Evolutionary conservation across 2,329 filamentous ascomycete genomes (phyloP), one percentile per base, ranked within the genome.

Genomic region (Teratosphaeria zuluensis): DNA sequence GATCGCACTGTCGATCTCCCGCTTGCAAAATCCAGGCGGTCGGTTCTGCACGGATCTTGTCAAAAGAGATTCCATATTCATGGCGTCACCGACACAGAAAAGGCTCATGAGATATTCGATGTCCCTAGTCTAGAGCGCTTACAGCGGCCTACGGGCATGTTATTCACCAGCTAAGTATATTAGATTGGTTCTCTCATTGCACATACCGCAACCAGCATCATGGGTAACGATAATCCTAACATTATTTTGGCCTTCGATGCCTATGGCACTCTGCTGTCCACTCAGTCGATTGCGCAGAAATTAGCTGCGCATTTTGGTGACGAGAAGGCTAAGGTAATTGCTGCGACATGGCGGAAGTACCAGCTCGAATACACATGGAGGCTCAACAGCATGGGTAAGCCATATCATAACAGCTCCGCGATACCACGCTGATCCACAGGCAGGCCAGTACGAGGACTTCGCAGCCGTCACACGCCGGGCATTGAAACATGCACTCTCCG

Each of bases 291-390:
- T 62, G 79, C 81, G 6, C 73, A 78, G 38, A 77, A 84, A 60
- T 74, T 91, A 12, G 78, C 79, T 16, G 72, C 75, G 33, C 72
- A 84, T 58, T 84, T 84, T 65, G 84, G 81, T 6, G 70, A 80
- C 32, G 81, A 84, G 4, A 80, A 80, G 63, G 83, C 84, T 2
- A 72, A 77, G 28, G 71, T 72, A 0, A 77, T 90, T 33, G 82
- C 86, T 4, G 70, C 78, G 16, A 72, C 82, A 66, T 90, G 87
- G 82, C 78, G 88, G 58, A 79, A 80, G 32, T 86, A 86, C 67
- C 88, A 91, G 71, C 76, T 91, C 8, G 88, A 90, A 72, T 92
- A 90, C 66, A 89, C 87, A 46, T 91, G 86, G 86, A 78, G 88
- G 56, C 73, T 87, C 63, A 90, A 85, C 67, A 86, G 83, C 77